Base-by-base conservation (phyloP, 1,284 basidiomycete genomes). In the Cutaneotrichosporon daszewskae region DNA sequence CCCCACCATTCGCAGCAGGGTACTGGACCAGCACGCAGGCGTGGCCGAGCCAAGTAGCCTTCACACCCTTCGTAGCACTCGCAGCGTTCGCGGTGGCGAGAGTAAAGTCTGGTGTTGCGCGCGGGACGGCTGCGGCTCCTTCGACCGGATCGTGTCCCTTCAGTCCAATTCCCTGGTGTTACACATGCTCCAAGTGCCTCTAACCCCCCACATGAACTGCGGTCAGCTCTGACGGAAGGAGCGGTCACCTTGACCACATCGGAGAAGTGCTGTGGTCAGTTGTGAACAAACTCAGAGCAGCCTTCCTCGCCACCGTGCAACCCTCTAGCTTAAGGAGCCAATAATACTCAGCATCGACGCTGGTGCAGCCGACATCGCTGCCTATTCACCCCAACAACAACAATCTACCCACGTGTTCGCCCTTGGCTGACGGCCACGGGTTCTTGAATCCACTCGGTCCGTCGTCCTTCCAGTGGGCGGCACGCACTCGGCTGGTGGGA, bases 21-120 rank as follows among this genome's bases (percentile, higher is more conserved):
- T 84, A 70, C 65, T 85, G 82, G 29, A 85, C 72, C 3, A 85
- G 67, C 63, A 81, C 84, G 51, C 79, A 82, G 0, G 84, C 84
- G 62, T 86, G 84, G 0, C 74, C 82, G 3, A 84, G 72, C 82
- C 82, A 86, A 0, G 83, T 85, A 8, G 79, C 75, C 58, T 83
- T 84, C 46, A 84, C 42, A 32, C 35, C 42, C 12, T 26, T 23
- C 6, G 26, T 31, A 72, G 41, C 53, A 13, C 20, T 39, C 11
- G 45, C 39, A 3, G 45, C 34, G n/a, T n/a, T n/a, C n/a, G n/a
- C n/a, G n/a, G n/a, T n/a, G n/a, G n/a, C n/a, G n/a, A n/a, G n/a
- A n/a, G 52, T 46, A 1, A 54, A 40, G 31, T 47, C 36, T 2
- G 35, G 28, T 5, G 20, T 37, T 10, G 34, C 26, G 23, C 22